A percentile compares a stretch with the other conserved stretches of the same genome.
phyloP scores from a whole-genome alignment of 1,284 basidiomycete species.

The Porodaedalea pini region DNA sequence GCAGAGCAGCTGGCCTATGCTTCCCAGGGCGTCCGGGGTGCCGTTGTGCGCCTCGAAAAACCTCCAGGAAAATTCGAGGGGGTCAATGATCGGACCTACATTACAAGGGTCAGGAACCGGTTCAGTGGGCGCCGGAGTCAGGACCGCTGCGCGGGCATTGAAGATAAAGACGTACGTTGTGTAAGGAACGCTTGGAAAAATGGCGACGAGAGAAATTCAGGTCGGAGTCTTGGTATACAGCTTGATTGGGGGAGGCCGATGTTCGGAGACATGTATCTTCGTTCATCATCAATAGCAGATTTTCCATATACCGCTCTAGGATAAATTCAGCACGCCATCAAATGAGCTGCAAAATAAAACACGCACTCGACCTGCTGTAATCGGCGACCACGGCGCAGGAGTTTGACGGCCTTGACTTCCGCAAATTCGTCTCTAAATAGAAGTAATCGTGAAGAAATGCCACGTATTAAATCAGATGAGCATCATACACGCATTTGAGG shows the following conservation, averaged over 20 bases:
- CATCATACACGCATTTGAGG: conserved; percentile 79
- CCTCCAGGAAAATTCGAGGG: conserved; percentile 68
- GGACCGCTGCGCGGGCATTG: not conserved
- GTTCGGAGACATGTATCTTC: conserved; percentile 6
- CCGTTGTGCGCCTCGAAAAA: conserved; percentile 63
- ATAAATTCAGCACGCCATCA: conserved; percentile 7
- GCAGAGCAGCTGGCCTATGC: conserved; percentile 61
- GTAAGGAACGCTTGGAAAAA: conserved; percentile 81
- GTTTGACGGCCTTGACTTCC: conserved; percentile 82
- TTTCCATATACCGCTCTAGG: conserved; percentile 42
- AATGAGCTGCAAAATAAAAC: not conserved
- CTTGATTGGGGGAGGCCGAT: conserved; percentile 30
- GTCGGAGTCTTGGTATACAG: conserved; percentile 66
- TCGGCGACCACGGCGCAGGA: conserved; percentile 76
- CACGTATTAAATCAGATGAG: not conserved
- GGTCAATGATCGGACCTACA: conserved; percentile 68
- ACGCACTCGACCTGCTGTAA: conserved; percentile 73
- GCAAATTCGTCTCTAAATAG: conserved; percentile 76
- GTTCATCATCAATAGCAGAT: conserved; percentile 44
- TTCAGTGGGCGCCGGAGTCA: conserved; percentile 23
- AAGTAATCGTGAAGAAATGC: not conserved
- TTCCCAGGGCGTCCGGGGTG: conserved; percentile 46
- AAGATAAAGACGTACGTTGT: conserved; percentile 56
- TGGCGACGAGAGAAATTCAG: conserved; percentile 75
- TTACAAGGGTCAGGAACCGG: conserved; percentile 19